Percentiles rank a stretch among this genome's conserved stretches.
These are phyloP conservation scores for Flaveria linearis DNA, from an alignment of 129 eudicot species.

Conservation along the genomic window DNA sequence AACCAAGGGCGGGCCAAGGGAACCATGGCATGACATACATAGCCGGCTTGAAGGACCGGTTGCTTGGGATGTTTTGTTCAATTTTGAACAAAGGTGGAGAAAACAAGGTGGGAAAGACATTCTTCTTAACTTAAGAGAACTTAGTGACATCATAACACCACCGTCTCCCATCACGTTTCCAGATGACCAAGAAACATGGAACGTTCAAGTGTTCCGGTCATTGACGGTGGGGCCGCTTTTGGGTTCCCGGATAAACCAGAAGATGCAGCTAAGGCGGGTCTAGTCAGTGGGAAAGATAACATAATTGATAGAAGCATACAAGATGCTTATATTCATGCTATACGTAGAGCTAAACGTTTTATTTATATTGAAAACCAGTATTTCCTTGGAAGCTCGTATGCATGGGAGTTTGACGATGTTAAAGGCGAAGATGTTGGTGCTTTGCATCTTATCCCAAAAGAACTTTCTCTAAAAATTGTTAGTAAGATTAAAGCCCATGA, in stretches of 20 bases:
- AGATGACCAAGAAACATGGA: conserved; percentile 74
- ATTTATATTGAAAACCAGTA: conserved; percentile 82
- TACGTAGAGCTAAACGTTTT: conserved; percentile 68
- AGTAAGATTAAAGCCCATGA: conserved; percentile 81
- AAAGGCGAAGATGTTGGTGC: conserved; percentile 76
- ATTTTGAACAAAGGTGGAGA: conserved; percentile 82
- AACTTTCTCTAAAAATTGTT: conserved; percentile 69
- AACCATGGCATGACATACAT: conserved; percentile 90
- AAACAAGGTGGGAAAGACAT: conserved; percentile 79
- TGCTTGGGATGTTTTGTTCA: conserved; percentile 83
- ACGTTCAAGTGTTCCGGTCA: conserved; percentile 71
- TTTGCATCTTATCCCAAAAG: conserved; percentile 76
- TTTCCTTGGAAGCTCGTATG: conserved; percentile 71
- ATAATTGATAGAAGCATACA: conserved; percentile 80
- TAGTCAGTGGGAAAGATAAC: conserved; percentile 81
- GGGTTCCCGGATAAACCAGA: conserved; percentile 78
- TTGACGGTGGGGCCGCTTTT: conserved; percentile 83
- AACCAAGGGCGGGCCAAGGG: conserved; percentile 77
- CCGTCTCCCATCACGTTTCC: conserved; percentile 72
- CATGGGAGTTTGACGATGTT: conserved; percentile 56
- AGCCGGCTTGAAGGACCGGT: conserved; percentile 67
- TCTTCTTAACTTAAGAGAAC: conserved; percentile 62
- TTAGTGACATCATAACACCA: conserved; percentile 45
- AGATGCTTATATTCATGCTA: conserved; percentile 83
- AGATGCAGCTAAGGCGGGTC: conserved; percentile 72